phyloP scores from a whole-genome alignment of 2,329 filamentous ascomycete genomes.

The Akanthomyces uredinophilus region DNA sequence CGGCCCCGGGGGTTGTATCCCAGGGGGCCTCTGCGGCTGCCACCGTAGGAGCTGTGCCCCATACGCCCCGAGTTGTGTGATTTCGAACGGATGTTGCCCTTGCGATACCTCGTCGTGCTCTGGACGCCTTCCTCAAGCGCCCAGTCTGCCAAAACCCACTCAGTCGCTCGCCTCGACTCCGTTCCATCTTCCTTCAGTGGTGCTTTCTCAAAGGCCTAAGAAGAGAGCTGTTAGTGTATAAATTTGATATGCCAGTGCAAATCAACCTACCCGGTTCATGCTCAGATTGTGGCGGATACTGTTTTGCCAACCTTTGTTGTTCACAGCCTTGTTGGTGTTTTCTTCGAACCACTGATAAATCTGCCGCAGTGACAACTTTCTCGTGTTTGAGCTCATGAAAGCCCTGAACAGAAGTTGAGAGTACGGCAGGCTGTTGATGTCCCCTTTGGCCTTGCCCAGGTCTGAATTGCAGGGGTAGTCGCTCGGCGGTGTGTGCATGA shows the following conservation, averaged over 20 bases:
- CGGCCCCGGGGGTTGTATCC: neutral
- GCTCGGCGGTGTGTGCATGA: neutral
- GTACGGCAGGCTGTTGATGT: slow-evolving; percentile 50
- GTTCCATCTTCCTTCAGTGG: slow-evolving; percentile 34
- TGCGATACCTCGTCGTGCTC: slow-evolving; percentile 78
- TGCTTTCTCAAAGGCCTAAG: slow-evolving; percentile 40
- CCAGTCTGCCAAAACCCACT: slow-evolving; percentile 72
- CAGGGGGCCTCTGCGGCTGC: neutral
- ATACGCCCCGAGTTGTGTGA: neutral
- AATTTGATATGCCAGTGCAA: neutral
- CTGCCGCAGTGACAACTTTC: slow-evolving; percentile 74
- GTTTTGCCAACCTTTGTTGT: slow-evolving; percentile 84
- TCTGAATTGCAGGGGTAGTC: neutral
- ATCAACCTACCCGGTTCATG: slow-evolving; percentile 73
- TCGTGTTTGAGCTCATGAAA: slow-evolving; percentile 59
- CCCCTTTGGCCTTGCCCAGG: neutral
- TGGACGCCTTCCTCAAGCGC: slow-evolving; percentile 68
- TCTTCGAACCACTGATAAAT: slow-evolving; percentile 87
- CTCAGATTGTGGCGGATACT: slow-evolving; percentile 93
- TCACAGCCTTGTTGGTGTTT: slow-evolving; percentile 75
- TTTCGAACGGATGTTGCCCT: neutral
- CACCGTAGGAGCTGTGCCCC: neutral
- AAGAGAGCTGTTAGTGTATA: slow-evolving; percentile 10
- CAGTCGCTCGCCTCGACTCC: slow-evolving; percentile 53
- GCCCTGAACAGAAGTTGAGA: slow-evolving; percentile 75